A percentile compares a stretch with the other conserved stretches of the same genome.
phyloP scores from a whole-genome alignment of 2,329 filamentous ascomycete species.

The Fusarium sacchari region DNA sequence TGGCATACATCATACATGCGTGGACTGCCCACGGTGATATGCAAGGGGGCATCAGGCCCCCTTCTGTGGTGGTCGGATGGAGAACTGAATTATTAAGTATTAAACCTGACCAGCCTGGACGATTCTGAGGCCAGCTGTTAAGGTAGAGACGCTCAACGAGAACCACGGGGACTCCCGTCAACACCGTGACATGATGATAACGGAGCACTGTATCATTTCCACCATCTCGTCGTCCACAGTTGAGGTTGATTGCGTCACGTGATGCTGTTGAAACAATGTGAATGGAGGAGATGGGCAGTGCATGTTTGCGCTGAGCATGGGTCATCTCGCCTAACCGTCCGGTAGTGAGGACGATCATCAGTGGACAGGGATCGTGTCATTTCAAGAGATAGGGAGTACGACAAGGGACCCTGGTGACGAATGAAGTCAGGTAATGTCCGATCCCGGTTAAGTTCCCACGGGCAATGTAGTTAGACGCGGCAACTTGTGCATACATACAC shows the following conservation, averaged over 20 bases:
- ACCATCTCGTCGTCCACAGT: neutral
- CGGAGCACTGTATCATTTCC: constrained; percentile 6
- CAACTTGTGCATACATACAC: neutral
- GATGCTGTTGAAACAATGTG: constrained; percentile 7
- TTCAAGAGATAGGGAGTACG: constrained; percentile 5
- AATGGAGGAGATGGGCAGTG: neutral
- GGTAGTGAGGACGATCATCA: constrained; percentile 29
- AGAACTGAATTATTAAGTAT: neutral
- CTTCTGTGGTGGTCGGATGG: constrained; percentile 2
- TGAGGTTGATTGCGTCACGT: constrained; percentile 23
- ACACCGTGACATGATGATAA: neutral
- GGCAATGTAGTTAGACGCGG: neutral
- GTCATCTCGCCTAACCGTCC: constrained; percentile 12
- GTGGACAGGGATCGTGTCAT: constrained; percentile 8
- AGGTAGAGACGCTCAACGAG: neutral
- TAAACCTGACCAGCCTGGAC: neutral
- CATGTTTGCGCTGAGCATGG: constrained; percentile 10
- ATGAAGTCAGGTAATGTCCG: constrained; percentile 17
- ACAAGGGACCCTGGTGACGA: constrained; percentile 7
- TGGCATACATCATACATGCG: neutral
- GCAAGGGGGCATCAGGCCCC: constrained; percentile 21
- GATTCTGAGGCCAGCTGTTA: neutral
- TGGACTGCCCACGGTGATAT: constrained; percentile 6
- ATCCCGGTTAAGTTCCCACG: neutral
- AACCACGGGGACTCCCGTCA: neutral